Base-by-base conservation (phyloP, 768 basidiomycete genomes). In the Pisolithus tinctorius region DNA sequence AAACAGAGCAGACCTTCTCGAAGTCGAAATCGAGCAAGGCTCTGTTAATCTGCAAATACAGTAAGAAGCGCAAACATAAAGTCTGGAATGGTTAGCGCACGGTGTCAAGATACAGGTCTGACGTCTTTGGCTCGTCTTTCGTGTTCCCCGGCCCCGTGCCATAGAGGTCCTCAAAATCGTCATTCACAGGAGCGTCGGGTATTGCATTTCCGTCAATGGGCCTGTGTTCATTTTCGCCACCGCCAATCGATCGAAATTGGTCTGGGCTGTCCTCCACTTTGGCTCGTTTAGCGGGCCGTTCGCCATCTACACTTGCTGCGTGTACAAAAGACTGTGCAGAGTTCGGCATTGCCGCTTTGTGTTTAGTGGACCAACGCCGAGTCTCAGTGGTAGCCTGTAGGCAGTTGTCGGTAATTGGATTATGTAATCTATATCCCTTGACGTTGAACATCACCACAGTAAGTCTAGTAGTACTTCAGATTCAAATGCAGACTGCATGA, bases 1-100 rank as follows among this genome's bases (percentile, higher is more conserved):
- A 96, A 47, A 98, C 91, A 8, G 95, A 97, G 76, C 96, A 99
- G 26, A 98, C 81, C 76, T 95, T 93, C 73, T 99, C 96, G 61
- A 99, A 99, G 71, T 99, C 96, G 71, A 99, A 99, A 69, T 99
- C 96, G 51, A 99, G 81, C 42, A 83, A 76, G 44, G 79, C 81
- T 55, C 96, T 81, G 67, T 96, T 93, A 57, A 98, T 89, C 94
- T 97, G 63, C 52, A 57, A 55, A 49, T 37, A 51, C 54, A 30
- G 59, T 65, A 55, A 65, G 58, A 45, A 54, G 27, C 34, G 10
- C 47, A 39, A 52, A 48, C 45, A 41, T 43, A 50, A 56, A 48
- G 50, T 11, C 31, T n/a, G 25, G 49, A 55, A 41, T 26, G 58
- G 55, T 38, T 52, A 53, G 71, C 86, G 66, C 69, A 88, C 93